Conservation (phyloP, 2,329 filamentous ascomycete species). For the Monosporascus ibericus region DNA sequence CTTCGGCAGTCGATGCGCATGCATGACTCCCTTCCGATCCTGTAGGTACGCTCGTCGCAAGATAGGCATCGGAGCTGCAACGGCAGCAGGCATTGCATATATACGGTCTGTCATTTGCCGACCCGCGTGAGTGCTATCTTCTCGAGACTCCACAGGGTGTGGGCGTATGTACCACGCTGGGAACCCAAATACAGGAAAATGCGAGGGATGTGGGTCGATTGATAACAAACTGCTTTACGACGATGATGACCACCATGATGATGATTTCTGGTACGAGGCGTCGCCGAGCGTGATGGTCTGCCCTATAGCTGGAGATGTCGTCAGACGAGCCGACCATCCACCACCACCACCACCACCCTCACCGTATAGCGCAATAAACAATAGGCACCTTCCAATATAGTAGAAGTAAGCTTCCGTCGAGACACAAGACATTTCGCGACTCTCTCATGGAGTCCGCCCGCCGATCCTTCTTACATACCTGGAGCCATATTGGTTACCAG, state of each 20-base stretch:
- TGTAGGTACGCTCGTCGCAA: slow-evolving; percentile 16
- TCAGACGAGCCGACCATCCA: too few relatives aligned
- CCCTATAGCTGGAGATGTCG: too few relatives aligned
- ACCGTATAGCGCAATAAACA: not conserved
- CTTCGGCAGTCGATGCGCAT: not conserved
- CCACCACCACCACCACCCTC: too few relatives aligned
- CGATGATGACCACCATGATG: too few relatives aligned
- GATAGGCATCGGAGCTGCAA: slow-evolving; percentile 8
- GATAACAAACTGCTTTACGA: too few relatives aligned
- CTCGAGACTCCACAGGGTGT: not conserved
- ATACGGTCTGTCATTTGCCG: not conserved
- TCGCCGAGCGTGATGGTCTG: too few relatives aligned
- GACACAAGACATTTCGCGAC: not conserved
- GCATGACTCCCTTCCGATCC: slow-evolving; percentile 12
- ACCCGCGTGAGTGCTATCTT: not conserved
- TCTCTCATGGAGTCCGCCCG: too few relatives aligned
- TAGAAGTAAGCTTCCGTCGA: not conserved
- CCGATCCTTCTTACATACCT: not conserved
- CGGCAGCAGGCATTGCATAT: slow-evolving; percentile 9
- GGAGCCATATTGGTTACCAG: not conserved
- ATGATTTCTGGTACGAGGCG: too few relatives aligned
- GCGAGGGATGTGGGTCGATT: slow-evolving; percentile 2
- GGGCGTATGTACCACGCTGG: not conserved
- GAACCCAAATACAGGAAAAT: too few relatives aligned
- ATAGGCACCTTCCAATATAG: not conserved